Evolutionary conservation across 2,329 filamentous ascomycete species (phyloP), one percentile per base, ranked within the genome.

Genomic region (Fusarium duplospermum): DNA sequence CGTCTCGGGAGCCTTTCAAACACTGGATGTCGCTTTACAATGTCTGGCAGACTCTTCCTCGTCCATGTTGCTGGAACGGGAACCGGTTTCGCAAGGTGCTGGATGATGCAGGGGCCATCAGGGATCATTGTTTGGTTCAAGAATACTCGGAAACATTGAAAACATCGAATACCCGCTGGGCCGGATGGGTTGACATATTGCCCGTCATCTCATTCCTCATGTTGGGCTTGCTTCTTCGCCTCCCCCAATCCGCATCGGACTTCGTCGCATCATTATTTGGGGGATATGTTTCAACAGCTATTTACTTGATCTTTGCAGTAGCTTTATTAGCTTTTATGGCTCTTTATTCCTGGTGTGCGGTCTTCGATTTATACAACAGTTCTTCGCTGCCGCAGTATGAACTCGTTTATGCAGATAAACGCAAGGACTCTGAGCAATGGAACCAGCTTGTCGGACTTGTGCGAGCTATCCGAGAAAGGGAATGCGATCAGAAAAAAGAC

Each of bases 181-280:
- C 10, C 29, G 4, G 10, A 11, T 31, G 29, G 9, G 10, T 31
- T 31, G 11, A n/a, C n/a, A n/a, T n/a, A n/a, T n/a, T n/a, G n/a
- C n/a, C n/a, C n/a, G n/a, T n/a, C n/a, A n/a, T n/a, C n/a, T n/a
- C n/a, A n/a, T n/a, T n/a, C n/a, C n/a, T n/a, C n/a, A n/a, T n/a
- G n/a, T n/a, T n/a, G n/a, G n/a, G n/a, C n/a, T n/a, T n/a, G 10
- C 29, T 31, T 31, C 4, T 1, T 31, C 1, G 31, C 31, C 31
- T 13, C 31, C 1, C 2, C 31, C 3, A 31, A 4, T 31, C 4
- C 29, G 0, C 1, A 31, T 2, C 27, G 27, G 29, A 31, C 0
- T 9, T 13, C 31, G 10, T 13, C 31, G 1, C 3, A 31, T 11
- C 10, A 31, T 31, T 4, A n/a, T n/a, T n/a, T n/a, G n/a, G n/a